Evolutionary conservation across 2,329 filamentous ascomycete genomes (phyloP), one percentile per base, ranked within the genome.

Genomic region (Alternaria burnsii): DNA sequence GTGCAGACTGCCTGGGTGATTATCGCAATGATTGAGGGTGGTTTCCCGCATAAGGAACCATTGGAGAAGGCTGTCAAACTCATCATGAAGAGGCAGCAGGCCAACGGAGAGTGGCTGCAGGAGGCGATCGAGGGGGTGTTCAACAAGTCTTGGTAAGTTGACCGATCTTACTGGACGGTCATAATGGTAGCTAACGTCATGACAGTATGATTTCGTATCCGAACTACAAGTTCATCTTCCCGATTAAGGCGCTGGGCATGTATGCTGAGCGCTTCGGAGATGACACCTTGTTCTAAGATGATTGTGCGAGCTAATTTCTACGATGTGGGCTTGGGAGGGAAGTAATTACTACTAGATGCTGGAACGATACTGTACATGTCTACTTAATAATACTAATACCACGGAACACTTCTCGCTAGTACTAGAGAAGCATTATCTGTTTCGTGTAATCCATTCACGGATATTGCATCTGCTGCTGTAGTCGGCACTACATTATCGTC

Each of bases 91-190:
- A 87, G 94, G 50, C 95, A 99, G 82, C 89, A 93, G 78, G 76
- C 83, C 3, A 97, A 97, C 74, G 95, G 95, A 34, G 94, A 97
- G 81, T 99, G 95, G 95, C 77, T 91, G 68, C 94, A 97, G 76
- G 95, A 98, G 79, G 90, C 91, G 1, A 98, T 99, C 71, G 95
- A 99, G 78, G 95, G 95, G 2, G 95, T 99, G 11, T 99, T 99
- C 81, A 99, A 99, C 81, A 97, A 97, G 83, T 95, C 90, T 73
- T 98, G 94, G 88, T 89, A 78, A 81, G 86, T 85, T 10, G n/a
- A 1, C 2, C 14, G 12, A 8, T 22, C 28, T 14, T 30, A 3
- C 3, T 26, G 34, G 3, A 16, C 30, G 26, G 10, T 9, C 7
- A n/a, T 6, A 44, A n/a, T 7, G 18, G 26, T 9, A 30, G 62